A percentile compares a stretch with the other conserved stretches of the same genome.
Conservation (phyloP, 345 rosid species). For the Chamaenerion angustifolium region DNA sequence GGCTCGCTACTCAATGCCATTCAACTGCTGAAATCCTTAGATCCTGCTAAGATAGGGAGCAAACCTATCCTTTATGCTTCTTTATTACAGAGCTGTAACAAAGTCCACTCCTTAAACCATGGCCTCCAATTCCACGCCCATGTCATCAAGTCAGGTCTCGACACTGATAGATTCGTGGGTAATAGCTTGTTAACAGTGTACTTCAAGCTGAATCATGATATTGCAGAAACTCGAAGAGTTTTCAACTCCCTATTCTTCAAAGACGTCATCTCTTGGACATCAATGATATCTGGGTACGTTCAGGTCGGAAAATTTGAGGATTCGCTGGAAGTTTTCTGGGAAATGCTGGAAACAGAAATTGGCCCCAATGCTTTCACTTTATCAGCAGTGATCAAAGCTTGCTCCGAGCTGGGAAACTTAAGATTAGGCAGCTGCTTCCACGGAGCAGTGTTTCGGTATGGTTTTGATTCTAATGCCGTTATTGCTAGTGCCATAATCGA, state of each 20-base stretch:
- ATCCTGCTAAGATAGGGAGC: slow-evolving; percentile 11
- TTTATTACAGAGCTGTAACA: slow-evolving; percentile 61
- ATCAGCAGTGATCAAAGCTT: slow-evolving; percentile 68
- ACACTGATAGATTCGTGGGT: slow-evolving; percentile 54
- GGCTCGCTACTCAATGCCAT: slow-evolving; percentile 39
- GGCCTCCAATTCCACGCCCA: slow-evolving; percentile 73
- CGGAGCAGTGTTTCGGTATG: slow-evolving; percentile 41
- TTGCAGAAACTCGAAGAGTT: slow-evolving; percentile 44
- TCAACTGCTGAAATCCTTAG: slow-evolving; percentile 35
- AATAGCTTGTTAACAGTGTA: slow-evolving; percentile 72
- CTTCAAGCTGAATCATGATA: slow-evolving; percentile 48
- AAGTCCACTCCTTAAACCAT: slow-evolving; percentile 31
- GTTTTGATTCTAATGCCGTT: slow-evolving; percentile 42
- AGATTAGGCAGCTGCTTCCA: slow-evolving; percentile 55
- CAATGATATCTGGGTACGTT: slow-evolving; percentile 69
- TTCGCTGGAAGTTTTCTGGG: slow-evolving; percentile 44
- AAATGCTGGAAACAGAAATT: slow-evolving; percentile 53
- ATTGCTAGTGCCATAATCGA: slow-evolving; percentile 54
- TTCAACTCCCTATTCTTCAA: slow-evolving; percentile 46
- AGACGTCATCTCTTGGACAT: slow-evolving; percentile 77
- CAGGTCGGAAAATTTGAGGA: slow-evolving; percentile 27
- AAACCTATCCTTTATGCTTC: slow-evolving; percentile 53
- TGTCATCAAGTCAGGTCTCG: slow-evolving; percentile 71
- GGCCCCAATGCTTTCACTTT: slow-evolving; percentile 66
- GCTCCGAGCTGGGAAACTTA: slow-evolving; percentile 41